These are phyloP conservation scores for Gillenia trifoliata DNA, from an alignment of 306 rosid genomes.

Conservation along the genomic window DNA sequence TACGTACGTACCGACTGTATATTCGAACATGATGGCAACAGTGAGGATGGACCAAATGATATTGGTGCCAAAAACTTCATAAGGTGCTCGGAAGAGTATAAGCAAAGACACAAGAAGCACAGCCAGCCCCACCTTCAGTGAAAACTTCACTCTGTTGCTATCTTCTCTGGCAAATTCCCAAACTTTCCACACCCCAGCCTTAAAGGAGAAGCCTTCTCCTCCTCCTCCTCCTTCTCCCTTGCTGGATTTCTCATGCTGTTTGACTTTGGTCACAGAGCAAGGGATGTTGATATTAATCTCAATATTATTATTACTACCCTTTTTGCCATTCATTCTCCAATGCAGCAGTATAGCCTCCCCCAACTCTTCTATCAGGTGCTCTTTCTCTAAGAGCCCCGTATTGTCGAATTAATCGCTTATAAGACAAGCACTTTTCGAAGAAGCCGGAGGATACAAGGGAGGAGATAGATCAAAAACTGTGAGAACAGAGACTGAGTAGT, in stretches of 20 bases:
- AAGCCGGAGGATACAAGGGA: background rate
- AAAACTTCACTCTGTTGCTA: constrained; percentile 42
- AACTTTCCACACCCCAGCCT: constrained; percentile 30
- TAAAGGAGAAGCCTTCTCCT: constrained; percentile 1
- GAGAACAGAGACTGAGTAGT: background rate
- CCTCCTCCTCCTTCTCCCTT: background rate
- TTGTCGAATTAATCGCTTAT: background rate
- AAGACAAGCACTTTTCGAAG: background rate
- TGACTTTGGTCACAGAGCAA: constrained; percentile 9
- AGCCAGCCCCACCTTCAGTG: constrained; percentile 68
- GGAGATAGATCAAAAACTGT: background rate
- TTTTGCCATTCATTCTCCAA: constrained; percentile 53
- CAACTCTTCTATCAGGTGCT: background rate
- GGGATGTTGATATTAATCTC: constrained; percentile 48
- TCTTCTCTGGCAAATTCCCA: constrained; percentile 57
- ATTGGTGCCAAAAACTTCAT: constrained; percentile 51
- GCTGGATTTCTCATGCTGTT: constrained; percentile 17
- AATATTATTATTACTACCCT: constrained; percentile 21
- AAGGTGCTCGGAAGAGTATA: constrained; percentile 55
- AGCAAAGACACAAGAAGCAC: constrained; percentile 63
- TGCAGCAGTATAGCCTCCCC: background rate
- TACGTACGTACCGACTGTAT: constrained; percentile 58
- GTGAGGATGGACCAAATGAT: constrained; percentile 81
- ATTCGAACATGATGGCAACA: constrained; percentile 68
- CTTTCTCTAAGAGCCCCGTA: background rate